Base-by-base conservation (phyloP, 2,329 filamentous ascomycete genomes). In the Fusarium subglutinans region DNA sequence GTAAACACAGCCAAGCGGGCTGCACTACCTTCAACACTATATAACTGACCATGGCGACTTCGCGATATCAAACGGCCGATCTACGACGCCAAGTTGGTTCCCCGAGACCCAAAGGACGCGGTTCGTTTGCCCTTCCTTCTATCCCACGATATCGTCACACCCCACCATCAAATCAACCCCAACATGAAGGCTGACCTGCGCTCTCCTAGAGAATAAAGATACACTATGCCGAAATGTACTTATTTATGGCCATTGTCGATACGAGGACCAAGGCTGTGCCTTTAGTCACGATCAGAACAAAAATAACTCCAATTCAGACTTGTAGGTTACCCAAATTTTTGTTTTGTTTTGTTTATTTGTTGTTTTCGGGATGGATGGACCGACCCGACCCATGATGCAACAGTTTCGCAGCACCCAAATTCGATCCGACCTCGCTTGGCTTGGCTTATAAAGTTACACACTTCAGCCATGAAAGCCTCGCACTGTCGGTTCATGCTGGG, bases 211-310 rank as follows among this genome's bases (percentile, higher is more conserved):
- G 84, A 93, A 93, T 82, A 97, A 96, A 84, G 95, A 97, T 81
- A 97, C 94, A 12, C 89, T 96, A 65, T 98, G 95, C 84, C 92
- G 95, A 80, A 98, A 98, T 84, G 92, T 98, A 70, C 89, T 95
- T 71, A 97, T 98, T 78, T 98, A 97, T 82, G 95, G 95, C 63
- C 93, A 96, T 83, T 98, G 95, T 83, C 92, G 94, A 74, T 97
- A 95, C 83, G 94, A 97, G 85, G 94, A 97, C 80, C 92, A 94
- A 84, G 94, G 94, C 84, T 98, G 95, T 84, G 91, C 93, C 75
- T 98, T 97, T 84, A 96, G 95, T 80, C 95, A 98, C 84, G 94
- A 96, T 76, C 90, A 91, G 67, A 88, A 90, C 76, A 94, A 91
- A 83, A 84, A 80, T 28, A 78, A 76, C 65, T 78, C 75, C 47